These are phyloP conservation scores for Brasenia schreberi DNA, from an alignment of 164 flowering plant genomes.

Conservation along the genomic window DNA sequence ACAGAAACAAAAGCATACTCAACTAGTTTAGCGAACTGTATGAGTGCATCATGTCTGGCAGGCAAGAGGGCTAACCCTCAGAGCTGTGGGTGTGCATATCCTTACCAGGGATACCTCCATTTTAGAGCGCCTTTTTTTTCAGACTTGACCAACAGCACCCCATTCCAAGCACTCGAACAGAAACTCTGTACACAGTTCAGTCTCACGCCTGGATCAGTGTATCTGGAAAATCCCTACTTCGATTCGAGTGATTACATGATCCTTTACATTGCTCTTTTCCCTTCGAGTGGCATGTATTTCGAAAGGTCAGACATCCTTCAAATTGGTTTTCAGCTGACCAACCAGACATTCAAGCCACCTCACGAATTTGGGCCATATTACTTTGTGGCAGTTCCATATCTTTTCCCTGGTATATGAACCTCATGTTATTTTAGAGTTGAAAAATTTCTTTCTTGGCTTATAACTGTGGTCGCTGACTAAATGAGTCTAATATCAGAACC, in stretches of 20 bases:
- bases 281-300: slow-evolving; percentile 26
- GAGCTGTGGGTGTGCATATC: slow-evolving; percentile 69
- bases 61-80: slow-evolving; percentile 61
- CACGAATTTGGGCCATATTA: slow-evolving; percentile 47
- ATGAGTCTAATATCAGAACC: not conserved
- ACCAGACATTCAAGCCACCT: slow-evolving; percentile 62
- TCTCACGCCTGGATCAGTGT: slow-evolving; percentile 71
- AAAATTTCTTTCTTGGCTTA: not conserved
- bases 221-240: slow-evolving; percentile 48
- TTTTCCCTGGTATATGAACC: slow-evolving; percentile 35
- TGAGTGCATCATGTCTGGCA: slow-evolving; percentile 25
- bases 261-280: slow-evolving; percentile 51
- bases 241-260: slow-evolving; percentile 56
- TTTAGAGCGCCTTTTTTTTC: slow-evolving; percentile 74
- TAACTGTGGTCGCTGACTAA: not conserved
- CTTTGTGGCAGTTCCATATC: slow-evolving; percentile 39
- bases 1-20: slow-evolving; percentile 33
- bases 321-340: slow-evolving; percentile 49
- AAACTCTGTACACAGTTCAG: slow-evolving; percentile 43
- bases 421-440: not conserved
- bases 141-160: slow-evolving; percentile 40
- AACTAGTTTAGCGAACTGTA: slow-evolving; percentile 60
- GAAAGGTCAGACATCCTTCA: slow-evolving; percentile 48
- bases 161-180: slow-evolving; percentile 51
- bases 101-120: slow-evolving; percentile 56